Base-by-base conservation (phyloP, 163 green algal genomes). In the Scenedesmus sp. region DNA sequence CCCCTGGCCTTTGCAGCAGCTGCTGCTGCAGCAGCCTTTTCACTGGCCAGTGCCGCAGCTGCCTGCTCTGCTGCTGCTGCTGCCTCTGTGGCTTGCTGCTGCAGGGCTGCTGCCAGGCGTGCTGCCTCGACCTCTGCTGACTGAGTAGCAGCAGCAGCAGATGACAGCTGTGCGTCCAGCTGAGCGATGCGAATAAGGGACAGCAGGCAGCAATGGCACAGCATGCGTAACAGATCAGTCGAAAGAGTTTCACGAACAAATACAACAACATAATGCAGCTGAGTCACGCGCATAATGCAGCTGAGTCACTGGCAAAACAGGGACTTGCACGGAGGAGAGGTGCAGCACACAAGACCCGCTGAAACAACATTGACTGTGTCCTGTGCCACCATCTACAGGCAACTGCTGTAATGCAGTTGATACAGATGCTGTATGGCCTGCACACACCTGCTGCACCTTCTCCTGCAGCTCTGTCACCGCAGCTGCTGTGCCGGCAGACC, bases 1-100 rank as follows among this genome's bases (percentile, higher is more conserved):
- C 52, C 79, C 7, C 84, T 60, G 0, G 76, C 76, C 88, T 94
- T 92, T 54, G 83, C 83, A 26, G 90, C 83, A 23, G 90, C 90
- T 46, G 70, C 90, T 12, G 87, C 87, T 62, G 87, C 87, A 60
- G 55, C n/a, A 20, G 76, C 12, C 73, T 74, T 55, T 23, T 57
- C 59, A 20, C 56, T 12, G 26, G 57, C n/a, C 84, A 79, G 62
- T 12, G 59, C 60, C 26, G 84, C 84, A 4, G 26, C 46, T 10
- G 56, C n/a, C 46, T 91, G 73, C 74, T 91, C 55, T 91, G 88
- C 74, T 82, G 88, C 88, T 67, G 88, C 13, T 23, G 46, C 84
- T 79, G n/a, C 20, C n/a, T 26, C 59, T 79, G 70, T 23, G 23
- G 70, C 23, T 52, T 79, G 70, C 70, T 79, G 70, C 70, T 79